Percentiles rank a stretch among this genome's conserved stretches.
These are phyloP conservation scores for Hypsizygus marmoreus DNA, from an alignment of 768 basidiomycete species.

Conservation along the genomic window DNA sequence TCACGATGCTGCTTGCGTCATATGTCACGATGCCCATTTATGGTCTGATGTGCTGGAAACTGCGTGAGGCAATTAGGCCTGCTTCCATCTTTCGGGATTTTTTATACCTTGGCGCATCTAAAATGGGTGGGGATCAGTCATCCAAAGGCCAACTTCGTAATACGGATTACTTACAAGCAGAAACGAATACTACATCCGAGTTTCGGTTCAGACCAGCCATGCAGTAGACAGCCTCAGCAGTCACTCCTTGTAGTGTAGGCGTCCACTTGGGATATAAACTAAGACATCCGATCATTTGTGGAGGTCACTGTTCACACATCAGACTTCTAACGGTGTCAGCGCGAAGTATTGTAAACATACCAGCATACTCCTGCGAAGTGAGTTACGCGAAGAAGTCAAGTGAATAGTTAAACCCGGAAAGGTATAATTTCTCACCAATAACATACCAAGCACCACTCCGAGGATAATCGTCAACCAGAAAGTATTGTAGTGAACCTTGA, in stretches of 20 bases:
- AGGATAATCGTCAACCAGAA: constrained; percentile 55
- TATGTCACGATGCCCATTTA: constrained; percentile 41
- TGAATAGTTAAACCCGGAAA: no score
- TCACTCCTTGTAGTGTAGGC: constrained; percentile 40
- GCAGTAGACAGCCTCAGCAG: constrained; percentile 58
- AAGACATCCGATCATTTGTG: constrained; percentile 32
- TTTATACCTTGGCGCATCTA: constrained; percentile 29
- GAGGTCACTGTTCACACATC: constrained; percentile 24
- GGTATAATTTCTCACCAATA: constrained; percentile 43
- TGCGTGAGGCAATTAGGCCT: constrained; percentile 9
- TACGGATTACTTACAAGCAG: constrained; percentile 39
- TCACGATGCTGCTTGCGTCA: constrained; percentile 35
- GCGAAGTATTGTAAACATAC: constrained; percentile 32
- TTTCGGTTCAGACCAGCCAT: constrained; percentile 64
- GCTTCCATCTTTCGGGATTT: neutral
- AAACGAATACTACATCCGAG: constrained; percentile 57
- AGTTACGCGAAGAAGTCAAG: neutral
- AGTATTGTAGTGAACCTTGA: constrained; percentile 46
- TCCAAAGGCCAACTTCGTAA: neutral
- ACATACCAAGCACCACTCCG: constrained; percentile 58
- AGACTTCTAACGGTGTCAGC: constrained; percentile 27
- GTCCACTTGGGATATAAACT: constrained; percentile 26
- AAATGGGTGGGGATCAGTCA: constrained; percentile 3
- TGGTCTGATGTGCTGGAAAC: constrained; percentile 37
- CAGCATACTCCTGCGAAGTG: constrained; percentile 65